Percentiles rank a stretch among this genome's conserved stretches.
phyloP scores from a whole-genome alignment of 129 eudicot species.

The Helianthus tuberosus region DNA sequence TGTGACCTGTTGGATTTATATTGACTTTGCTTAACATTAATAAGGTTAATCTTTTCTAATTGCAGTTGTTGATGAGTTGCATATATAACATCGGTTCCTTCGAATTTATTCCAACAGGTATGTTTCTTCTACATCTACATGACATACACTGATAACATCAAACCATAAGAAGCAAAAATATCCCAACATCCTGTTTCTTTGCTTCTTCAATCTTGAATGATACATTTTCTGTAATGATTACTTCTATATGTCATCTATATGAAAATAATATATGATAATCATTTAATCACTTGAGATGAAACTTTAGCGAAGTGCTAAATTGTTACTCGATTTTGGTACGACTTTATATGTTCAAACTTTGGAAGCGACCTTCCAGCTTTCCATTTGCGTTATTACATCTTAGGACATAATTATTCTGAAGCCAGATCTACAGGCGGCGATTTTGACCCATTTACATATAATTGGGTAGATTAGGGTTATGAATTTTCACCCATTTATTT shows the following conservation, averaged over 20 bases:
- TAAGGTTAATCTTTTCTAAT: constrained; percentile 5
- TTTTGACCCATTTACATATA: constrained; percentile 2
- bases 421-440: not conserved
- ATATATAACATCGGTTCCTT: constrained; percentile 49
- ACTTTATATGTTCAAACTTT: not conserved
- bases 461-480: not conserved
- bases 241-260: not conserved
- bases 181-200: not conserved
- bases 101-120: constrained; percentile 70
- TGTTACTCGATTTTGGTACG: not conserved
- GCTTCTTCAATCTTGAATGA: not conserved
- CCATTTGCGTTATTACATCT: not conserved
- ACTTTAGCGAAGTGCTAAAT: not conserved
- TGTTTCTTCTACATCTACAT: constrained; percentile 18
- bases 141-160: constrained; percentile 5
- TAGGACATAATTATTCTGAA: not conserved
- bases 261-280: not conserved
- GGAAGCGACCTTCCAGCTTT: not conserved
- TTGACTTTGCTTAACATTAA: not conserved
- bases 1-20: not conserved
- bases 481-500: not conserved
- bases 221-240: not conserved
- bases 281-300: not conserved
- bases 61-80: constrained; percentile 57
- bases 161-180: constrained; percentile 15